A percentile compares a stretch with the other conserved stretches of the same genome.
Evolutionary conservation across 495 filamentous ascomycete species (phyloP).

Genomic region (Tuber aestivum): DNA sequence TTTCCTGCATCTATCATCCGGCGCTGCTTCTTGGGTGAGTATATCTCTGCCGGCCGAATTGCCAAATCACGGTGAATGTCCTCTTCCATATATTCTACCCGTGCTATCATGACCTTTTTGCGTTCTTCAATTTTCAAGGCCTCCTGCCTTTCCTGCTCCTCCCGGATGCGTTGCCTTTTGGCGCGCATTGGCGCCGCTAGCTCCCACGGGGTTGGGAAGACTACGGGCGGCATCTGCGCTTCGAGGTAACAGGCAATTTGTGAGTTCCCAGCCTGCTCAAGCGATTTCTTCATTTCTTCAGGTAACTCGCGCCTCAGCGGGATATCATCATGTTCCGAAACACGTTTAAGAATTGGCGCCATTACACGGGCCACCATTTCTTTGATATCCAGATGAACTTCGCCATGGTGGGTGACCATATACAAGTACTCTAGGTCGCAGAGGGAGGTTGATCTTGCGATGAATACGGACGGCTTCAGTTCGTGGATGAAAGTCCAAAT

Average conservation of each 20-base stretch:
- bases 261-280: background rate
- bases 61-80: background rate
- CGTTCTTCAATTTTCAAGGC: background rate
- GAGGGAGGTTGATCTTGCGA: background rate
- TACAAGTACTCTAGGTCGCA: background rate
- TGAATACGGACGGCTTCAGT: background rate
- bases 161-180: fast-evolving
- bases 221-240: background rate
- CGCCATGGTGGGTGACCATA: background rate
- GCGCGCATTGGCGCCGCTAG: background rate
- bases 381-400: background rate
- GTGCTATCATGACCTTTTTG: background rate
- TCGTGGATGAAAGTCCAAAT: background rate
- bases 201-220: background rate
- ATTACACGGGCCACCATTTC: background rate
- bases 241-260: background rate
- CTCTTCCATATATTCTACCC: background rate
- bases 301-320: background rate
- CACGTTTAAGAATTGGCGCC: background rate
- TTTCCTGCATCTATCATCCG: background rate
- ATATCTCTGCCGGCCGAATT: background rate
- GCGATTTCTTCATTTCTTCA: background rate
- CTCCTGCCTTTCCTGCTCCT: background rate
- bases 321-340: background rate
- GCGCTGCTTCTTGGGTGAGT: background rate